Evolutionary conservation across 2,329 filamentous ascomycete species (phyloP).

Genomic region (Tricladium varicosporioides): DNA sequence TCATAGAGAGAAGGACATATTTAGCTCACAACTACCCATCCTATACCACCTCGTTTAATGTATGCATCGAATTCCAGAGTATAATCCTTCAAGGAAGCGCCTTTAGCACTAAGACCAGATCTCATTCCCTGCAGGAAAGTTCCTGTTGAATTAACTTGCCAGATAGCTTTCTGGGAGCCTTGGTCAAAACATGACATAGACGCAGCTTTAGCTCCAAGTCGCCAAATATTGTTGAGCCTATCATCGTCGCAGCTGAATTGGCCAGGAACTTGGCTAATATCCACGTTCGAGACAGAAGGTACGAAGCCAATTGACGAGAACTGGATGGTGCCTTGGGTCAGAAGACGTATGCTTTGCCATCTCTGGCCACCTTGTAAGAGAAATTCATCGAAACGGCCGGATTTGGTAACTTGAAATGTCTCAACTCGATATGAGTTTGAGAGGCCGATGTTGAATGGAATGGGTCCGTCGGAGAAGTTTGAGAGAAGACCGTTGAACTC

Average conservation of each 20-base stretch:
- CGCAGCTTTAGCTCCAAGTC: constrained; percentile 37
- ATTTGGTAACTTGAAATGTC: constrained; percentile 37
- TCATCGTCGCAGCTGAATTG: constrained; percentile 33
- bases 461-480: constrained; percentile 36
- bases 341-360: constrained; percentile 39
- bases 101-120: constrained; percentile 31
- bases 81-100: constrained; percentile 33
- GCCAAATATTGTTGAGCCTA: constrained; percentile 37
- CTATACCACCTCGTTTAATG: constrained; percentile 38
- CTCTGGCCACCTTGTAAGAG: constrained; percentile 42
- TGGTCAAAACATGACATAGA: constrained; percentile 38
- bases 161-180: constrained; percentile 36
- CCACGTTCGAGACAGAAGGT: constrained; percentile 18
- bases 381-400: constrained; percentile 32
- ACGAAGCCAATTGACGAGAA: constrained; percentile 32
- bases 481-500: constrained; percentile 30
- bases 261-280: constrained; percentile 32
- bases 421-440: constrained; percentile 39
- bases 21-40: constrained; percentile 36
- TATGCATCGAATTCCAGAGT: constrained; percentile 38
- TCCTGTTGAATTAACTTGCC: constrained; percentile 36
- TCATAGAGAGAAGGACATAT: no score
- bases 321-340: constrained; percentile 35
- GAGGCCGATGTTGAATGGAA: constrained; percentile 28
- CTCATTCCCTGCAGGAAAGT: constrained; percentile 36